Evolutionary conservation across 345 rosid genomes (phyloP).

Genomic region (Brassica cretica): DNA sequence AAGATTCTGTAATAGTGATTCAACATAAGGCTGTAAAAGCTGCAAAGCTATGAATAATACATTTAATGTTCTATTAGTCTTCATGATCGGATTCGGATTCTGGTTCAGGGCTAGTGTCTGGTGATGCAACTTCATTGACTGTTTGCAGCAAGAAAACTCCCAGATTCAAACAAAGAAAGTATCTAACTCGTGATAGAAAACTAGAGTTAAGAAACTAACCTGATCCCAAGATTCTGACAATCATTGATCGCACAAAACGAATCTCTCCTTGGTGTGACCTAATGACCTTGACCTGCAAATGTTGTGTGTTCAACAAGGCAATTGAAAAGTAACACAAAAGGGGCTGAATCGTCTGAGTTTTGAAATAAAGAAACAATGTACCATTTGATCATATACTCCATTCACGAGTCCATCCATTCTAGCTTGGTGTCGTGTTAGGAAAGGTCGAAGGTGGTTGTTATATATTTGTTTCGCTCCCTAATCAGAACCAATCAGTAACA

Average conservation of each 20-base stretch:
- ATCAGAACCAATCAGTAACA: background rate
- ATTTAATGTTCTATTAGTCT: slow-evolving; percentile 37
- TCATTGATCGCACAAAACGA: slow-evolving; percentile 41
- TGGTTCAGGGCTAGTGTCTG: slow-evolving; percentile 11
- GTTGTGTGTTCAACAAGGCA: background rate
- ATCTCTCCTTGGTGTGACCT: slow-evolving; percentile 57
- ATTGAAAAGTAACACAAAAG: too few relatives aligned
- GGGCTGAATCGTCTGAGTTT: too few relatives aligned
- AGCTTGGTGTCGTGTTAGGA: slow-evolving; percentile 58
- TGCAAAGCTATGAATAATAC: slow-evolving; percentile 24
- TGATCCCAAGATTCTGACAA: slow-evolving; percentile 48
- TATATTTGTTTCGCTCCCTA: slow-evolving; percentile 70
- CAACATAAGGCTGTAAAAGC: slow-evolving; percentile 24
- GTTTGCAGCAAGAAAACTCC: background rate
- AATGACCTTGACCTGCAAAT: slow-evolving; percentile 50
- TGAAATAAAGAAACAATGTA: slow-evolving; percentile 18
- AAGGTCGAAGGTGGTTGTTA: slow-evolving; percentile 59
- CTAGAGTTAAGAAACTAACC: slow-evolving; percentile 32
- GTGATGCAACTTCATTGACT: slow-evolving; percentile 16
- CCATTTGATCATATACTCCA: slow-evolving; percentile 49
- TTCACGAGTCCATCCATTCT: slow-evolving; percentile 49
- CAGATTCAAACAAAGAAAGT: background rate
- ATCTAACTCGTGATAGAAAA: too few relatives aligned
- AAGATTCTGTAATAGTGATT: background rate
- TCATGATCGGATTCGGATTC: slow-evolving; percentile 36